Percentiles rank a stretch among this genome's conserved stretches.
Evolutionary conservation across 345 rosid species (phyloP).

Genomic region (Heritiera fomes): DNA sequence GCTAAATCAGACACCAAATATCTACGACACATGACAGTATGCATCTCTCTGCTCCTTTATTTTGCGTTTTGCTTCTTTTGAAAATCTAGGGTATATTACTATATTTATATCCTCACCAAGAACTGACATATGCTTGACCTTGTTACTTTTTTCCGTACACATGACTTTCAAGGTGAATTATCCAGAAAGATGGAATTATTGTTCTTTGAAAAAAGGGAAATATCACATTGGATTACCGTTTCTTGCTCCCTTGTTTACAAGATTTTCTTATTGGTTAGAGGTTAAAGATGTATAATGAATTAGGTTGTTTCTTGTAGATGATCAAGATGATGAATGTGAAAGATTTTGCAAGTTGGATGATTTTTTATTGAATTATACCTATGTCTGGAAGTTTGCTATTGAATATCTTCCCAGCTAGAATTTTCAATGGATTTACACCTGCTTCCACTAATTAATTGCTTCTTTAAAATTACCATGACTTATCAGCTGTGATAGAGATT

Average conservation of each 20-base stretch:
- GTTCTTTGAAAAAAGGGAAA: not conserved
- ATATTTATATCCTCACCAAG: not conserved
- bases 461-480: not conserved
- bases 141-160: not conserved
- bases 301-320: not conserved
- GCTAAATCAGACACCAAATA: not conserved
- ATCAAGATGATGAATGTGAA: not conserved
- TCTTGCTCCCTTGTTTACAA: not conserved
- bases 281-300: not conserved
- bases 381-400: not conserved
- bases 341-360: not conserved
- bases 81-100: not conserved
- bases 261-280: not conserved
- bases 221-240: not conserved
- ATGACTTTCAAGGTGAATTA: not conserved
- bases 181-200: not conserved
- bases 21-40: not conserved
- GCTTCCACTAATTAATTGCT: not conserved
- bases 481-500: not conserved
- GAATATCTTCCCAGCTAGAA: not conserved
- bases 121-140: not conserved
- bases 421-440: not conserved
- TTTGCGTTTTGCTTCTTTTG: constrained; percentile 8
- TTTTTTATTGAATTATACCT: not conserved
- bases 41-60: not conserved